A percentile compares a stretch with the other conserved stretches of the same genome.
Conservation (phyloP, 805 yeast species). For the Yarrowia keelungensis region DNA sequence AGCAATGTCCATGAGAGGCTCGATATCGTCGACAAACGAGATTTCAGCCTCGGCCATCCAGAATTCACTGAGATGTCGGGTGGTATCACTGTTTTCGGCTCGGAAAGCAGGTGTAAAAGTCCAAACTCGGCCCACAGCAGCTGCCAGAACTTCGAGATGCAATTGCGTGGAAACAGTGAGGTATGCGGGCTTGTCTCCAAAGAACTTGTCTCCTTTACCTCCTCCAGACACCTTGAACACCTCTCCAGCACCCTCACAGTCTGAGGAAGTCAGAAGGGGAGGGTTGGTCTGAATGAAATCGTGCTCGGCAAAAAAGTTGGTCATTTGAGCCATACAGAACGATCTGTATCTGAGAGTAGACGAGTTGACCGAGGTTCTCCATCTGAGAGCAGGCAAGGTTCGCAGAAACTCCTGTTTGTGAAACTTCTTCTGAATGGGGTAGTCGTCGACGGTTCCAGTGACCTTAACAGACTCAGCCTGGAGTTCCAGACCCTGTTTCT, state of each 20-base stretch:
- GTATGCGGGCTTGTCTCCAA: constrained; percentile 56
- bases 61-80: constrained; percentile 89
- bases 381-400: constrained; percentile 75
- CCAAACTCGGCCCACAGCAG: constrained; percentile 83
- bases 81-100: constrained; percentile 91
- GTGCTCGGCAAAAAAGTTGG: constrained; percentile 59
- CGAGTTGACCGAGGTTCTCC: constrained; percentile 70
- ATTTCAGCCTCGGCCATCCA: constrained; percentile 98
- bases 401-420: constrained; percentile 73
- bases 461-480: constrained; percentile 53
- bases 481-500: constrained; percentile 63
- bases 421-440: constrained; percentile 84
- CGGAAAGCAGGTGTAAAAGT: constrained; percentile 89
- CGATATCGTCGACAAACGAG: constrained; percentile 65
- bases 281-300: constrained; percentile 79
- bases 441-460: constrained; percentile 67
- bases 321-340: constrained; percentile 60
- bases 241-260: constrained; percentile 98
- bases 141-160: constrained; percentile 81
- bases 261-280: constrained; percentile 85
- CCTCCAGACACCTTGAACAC: constrained; percentile 65
- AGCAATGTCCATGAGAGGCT: constrained; percentile 67
- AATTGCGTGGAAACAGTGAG: constrained; percentile 92
- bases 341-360: constrained; percentile 79
- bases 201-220: constrained; percentile 53